Base-by-base conservation (phyloP, 495 filamentous ascomycete species). In the Aspergillus avenaceus region DNA sequence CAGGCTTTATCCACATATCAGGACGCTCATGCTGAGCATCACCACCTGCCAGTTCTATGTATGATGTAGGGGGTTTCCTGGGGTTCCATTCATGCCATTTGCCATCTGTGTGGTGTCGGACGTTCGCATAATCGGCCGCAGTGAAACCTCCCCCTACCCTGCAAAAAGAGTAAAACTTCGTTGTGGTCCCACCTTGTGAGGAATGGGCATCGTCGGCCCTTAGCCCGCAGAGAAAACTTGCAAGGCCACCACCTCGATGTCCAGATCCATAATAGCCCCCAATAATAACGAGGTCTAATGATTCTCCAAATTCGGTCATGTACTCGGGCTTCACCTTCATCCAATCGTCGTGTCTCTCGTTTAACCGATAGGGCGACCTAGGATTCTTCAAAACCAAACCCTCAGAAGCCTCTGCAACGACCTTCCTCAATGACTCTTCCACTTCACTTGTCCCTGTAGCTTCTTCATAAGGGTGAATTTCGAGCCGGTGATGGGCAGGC, bases 311-410 rank as follows among this genome's bases (percentile, higher is more conserved):
- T 54, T 96, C 93, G 21, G 83, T 84, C 93, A 98, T 97, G 69
- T 98, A 98, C 51, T 98, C 93, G 5, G 93, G 93, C 64, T 98
- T 98, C 16, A 98, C 91, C 65, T 98, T 98, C 75, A 97, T 88
- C 93, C 93, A 98, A 72, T 95, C 87, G 59, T 97, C 90, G 60
- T 93, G 93, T 24, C 93, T 87, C 54, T 90, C 87, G 64, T 96
- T 96, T 25, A 96, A 73, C 22, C 84, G 80, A 63, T 98, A 98
- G 41, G 80, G 72, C 2, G 90, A 93, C 11, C 86, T 77, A 5
- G 93, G 93, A 59, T 96, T 97, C 71, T 98, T 98, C 49, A 98
- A 71, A 0, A 98, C 91, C 6, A 98, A 72, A 4, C 93, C 93
- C 65, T 98, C 93, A 3, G 87, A 90, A 2, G 90, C 83, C 56